Evolutionary conservation across 768 basidiomycete species (phyloP), one percentile per base, ranked within the genome.

Genomic region (Panaeolus papilionaceus): DNA sequence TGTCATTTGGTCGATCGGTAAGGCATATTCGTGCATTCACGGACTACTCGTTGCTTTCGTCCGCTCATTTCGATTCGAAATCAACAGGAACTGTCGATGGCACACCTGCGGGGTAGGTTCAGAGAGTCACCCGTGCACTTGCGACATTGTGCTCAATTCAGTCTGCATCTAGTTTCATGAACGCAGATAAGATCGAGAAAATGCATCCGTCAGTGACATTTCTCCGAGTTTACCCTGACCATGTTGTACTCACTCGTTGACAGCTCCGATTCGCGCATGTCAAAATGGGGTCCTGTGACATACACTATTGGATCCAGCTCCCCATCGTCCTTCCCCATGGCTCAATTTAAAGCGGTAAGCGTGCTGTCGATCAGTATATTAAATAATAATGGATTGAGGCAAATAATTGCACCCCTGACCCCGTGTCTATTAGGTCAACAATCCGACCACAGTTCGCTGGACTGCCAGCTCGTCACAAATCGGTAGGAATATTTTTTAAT

Each of bases 111-210:
- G 85, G 82, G 80, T 82, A 37, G 64, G 72, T 37, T 28, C 38
- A 45, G 5, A 11, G 37, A 28, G 37, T 4, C 20, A 33, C 28
- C n/a, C 38, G n/a, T 42, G 4, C 38, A 7, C 39, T 33, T 28
- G 33, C 26, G 33, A 28, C 28, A 38, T 45, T 42, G 8, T 49
- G 33, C n/a, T 61, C 39, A n/a, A 44, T 37, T 26, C 63, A 51
- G 14, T 54, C n/a, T 51, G 10, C n/a, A 38, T 10, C 37, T 44
- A 80, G 80, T 23, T 82, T 86, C 75, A 77, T 83, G 39, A 85
- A 86, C 68, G 84, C 83, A 3, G 82, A 85, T 70, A 84, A 81
- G 67, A 85, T 85, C 26, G 74, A 85, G 71, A 81, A 76, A 16
- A 83, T 85, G 82, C 84, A 84, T 67, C 83, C 83, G 81, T 83